Evolutionary conservation across 1,139 yeast species (phyloP).

Genomic region (Fermentozyma sake): DNA sequence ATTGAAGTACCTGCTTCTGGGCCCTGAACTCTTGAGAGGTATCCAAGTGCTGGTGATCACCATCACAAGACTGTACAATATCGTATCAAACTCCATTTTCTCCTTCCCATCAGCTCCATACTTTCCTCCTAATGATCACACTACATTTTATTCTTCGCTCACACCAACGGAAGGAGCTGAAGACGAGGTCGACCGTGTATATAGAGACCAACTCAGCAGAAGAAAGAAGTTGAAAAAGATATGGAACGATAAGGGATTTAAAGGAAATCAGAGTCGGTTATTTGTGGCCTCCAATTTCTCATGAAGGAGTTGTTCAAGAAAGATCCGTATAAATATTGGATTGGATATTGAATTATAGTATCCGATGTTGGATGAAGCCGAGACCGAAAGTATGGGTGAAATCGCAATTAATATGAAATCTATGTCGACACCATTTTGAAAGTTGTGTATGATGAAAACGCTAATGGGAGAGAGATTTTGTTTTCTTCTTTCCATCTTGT

Average conservation of each 20-base stretch:
- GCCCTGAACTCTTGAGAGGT: too few species aligned
- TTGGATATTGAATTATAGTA: conserved; percentile 93
- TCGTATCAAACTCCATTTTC: conserved; percentile 39
- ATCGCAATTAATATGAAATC: conserved; percentile 76
- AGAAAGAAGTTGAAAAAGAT: conserved; percentile 86
- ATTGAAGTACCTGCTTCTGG: too few species aligned
- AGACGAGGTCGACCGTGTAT: conserved; percentile 35
- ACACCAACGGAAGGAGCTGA: conserved; percentile 11
- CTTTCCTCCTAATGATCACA: conserved; percentile 11
- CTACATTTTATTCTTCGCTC: conserved; percentile 6
- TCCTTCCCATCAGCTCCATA: conserved; percentile 33
- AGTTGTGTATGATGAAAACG: conserved; percentile 70
- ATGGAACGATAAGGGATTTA: conserved; percentile 80
- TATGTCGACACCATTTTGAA: conserved; percentile 85
- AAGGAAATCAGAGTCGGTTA: conserved; percentile 86
- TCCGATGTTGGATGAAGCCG: conserved; percentile 94
- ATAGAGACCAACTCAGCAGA: conserved; percentile 42
- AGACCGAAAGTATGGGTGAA: conserved; percentile 83
- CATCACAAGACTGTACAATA: too few species aligned
- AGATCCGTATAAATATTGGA: conserved; percentile 79
- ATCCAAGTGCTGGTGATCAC: too few species aligned
- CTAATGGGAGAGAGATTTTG: conserved; percentile 77
- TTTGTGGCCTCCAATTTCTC: conserved; percentile 91
- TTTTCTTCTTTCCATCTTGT: conserved; percentile 96
- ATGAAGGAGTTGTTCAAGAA: conserved; percentile 76